Base-by-base conservation (phyloP, 176 grass and related monocot genomes). In the Leersia perrieri region DNA sequence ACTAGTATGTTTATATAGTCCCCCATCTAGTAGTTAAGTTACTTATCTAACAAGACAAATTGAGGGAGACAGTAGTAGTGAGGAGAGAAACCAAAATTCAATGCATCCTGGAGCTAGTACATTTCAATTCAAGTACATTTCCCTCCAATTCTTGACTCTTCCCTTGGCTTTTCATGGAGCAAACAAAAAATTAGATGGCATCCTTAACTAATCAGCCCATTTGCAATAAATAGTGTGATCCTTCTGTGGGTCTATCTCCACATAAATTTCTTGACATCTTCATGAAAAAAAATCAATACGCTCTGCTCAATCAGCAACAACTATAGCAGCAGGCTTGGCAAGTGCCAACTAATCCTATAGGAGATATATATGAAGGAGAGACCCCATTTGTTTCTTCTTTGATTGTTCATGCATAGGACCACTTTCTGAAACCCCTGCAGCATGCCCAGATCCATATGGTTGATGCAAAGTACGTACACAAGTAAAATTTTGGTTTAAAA, bases 281-380 rank as follows among this genome's bases (percentile, higher is more conserved):
- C 76, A 77, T 63, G 68, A 63, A 71, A 77, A 71, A 77, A 72
- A 89, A 72, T 66, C 57, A 77, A 85, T 89, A 18, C 28, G 18
- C 26, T 1, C 63, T 57, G 40, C 11, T 58, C 53, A 9, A 58
- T 58, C 53, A 58, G 32, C 7, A 73, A 41, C 76, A 33, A 35
- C 76, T 58, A 42, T 60, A 27, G 60, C 47, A 40, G 51, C 47
- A 67, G 22, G 20, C 15, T 83, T 72, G 45, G 47, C 47, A 51
- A 51, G 47, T 51, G 74, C 67, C 82, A 84, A 85, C 77, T 76
- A 85, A 89, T 75, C 76, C 26, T 35, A 53, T 53, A 64, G 28
- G 6, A 57, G 45, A 74, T 9, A 66, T 65, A 18, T 66, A 18
- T 76, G 73, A 74, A 74, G 72, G 11, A 33, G 49, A 26, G 29